These are phyloP conservation scores for Biscutella laevigata DNA, from an alignment of 441 rosid genomes.

Conservation along the genomic window DNA sequence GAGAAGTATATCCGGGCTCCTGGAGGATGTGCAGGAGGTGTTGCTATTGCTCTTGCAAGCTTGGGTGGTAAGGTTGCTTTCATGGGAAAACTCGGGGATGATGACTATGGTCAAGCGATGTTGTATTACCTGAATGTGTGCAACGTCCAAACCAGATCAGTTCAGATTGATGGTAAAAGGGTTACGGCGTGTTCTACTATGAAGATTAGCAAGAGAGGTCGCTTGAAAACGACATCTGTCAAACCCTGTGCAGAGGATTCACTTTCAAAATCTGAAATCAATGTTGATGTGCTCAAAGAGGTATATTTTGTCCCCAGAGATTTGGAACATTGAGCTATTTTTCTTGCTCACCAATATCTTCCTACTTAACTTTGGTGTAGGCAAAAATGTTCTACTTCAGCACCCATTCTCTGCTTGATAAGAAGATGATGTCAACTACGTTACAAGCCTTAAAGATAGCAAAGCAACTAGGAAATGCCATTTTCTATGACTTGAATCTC, in stretches of 20 bases:
- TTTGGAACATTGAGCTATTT: background rate
- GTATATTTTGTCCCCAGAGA: constrained; percentile 27
- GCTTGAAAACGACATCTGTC: constrained; percentile 49
- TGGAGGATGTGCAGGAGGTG: constrained; percentile 80
- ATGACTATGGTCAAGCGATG: constrained; percentile 74
- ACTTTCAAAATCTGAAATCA: constrained; percentile 67
- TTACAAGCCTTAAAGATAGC: constrained; percentile 60
- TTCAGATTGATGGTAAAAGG: constrained; percentile 52
- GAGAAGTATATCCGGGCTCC: constrained; percentile 73
- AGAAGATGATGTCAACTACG: constrained; percentile 58
- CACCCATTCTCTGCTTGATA: constrained; percentile 71
- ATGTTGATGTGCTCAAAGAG: constrained; percentile 82
- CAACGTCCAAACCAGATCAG: constrained; percentile 72
- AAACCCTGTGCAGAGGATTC: constrained; percentile 88
- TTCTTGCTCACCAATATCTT: constrained; percentile 21
- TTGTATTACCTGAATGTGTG: constrained; percentile 58
- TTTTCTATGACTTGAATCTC: constrained; percentile 78
- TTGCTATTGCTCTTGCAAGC: constrained; percentile 75
- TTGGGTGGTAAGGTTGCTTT: constrained; percentile 88
- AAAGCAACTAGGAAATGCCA: constrained; percentile 55
- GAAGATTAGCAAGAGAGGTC: constrained; percentile 76
- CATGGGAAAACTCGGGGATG: constrained; percentile 94
- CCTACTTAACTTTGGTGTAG: constrained; percentile 32
- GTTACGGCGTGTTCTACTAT: constrained; percentile 58
- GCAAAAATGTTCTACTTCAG: constrained; percentile 83